Evolutionary conservation across 257 asterid species (phyloP), one percentile per base, ranked within the genome.

Genomic region (Salvia miltiorrhiza): DNA sequence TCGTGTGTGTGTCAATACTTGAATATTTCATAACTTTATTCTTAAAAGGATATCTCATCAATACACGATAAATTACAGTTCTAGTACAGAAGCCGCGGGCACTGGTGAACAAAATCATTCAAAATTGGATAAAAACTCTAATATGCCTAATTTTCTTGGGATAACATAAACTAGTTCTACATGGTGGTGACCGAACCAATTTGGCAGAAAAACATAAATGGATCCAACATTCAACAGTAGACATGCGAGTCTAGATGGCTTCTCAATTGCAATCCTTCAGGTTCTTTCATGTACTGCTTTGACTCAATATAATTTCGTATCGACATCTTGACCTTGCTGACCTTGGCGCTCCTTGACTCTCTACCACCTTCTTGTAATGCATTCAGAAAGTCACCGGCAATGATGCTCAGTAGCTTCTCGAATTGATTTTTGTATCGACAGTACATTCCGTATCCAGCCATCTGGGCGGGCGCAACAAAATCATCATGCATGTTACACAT

Each of bases 381-480:
- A 7, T 63, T 72, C 52, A 88, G 35, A 71, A 88, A 93, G 32
- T 88, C 87, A 5, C 61, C 76, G 8, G 74, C 77, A 50, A 90
- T 76, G 12, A 88, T 74, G 9, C 19, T 55, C 28, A 93, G 19
- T 54, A 93, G 54, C 78, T 93, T 93, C 82, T 76, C 84, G 71
- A 90, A 88, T 61, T 93, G 96, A 49, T 53, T 76, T 75, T 45
- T 83, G 71, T 83, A 93, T 74, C 77, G 84, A 45, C 78, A 71
- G 69, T 85, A 73, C 14, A 93, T 76, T 1, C 85, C 84, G 26
- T 68, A 87, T 60, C 96, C 99, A 56, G 96, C 95, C 89, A 87
- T 84, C 98, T 93, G 83, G 48, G 26, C 40, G 1, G n/a, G 5
- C 35, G 35, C 19, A 73, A 52, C 69, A 56, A 79, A 72, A 65